These are phyloP conservation scores for Sanghuangporus baumii DNA, from an alignment of 1,284 basidiomycete species.

Conservation along the genomic window DNA sequence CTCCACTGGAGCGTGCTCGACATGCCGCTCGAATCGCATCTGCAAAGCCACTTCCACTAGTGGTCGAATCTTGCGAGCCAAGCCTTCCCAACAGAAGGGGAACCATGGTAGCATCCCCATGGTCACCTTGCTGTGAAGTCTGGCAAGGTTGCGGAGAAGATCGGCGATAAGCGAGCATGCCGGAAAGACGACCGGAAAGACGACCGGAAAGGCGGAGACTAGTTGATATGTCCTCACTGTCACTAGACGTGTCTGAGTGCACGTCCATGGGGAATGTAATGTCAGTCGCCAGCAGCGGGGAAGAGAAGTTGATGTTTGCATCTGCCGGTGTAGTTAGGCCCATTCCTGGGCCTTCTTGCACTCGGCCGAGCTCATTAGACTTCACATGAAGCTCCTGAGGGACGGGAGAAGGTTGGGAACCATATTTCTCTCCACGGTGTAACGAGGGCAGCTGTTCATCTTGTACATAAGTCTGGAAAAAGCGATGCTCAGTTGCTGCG, in stretches of 20 bases:
- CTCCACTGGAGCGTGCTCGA: not conserved
- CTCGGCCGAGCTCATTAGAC: not conserved
- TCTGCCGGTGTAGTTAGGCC: not conserved
- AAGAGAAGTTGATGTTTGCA: not conserved
- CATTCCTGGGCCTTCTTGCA: not conserved
- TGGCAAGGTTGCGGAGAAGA: not conserved
- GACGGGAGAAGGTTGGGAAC: not conserved
- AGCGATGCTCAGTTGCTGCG: not conserved
- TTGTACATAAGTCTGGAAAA: not conserved
- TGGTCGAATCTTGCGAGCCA: not conserved
- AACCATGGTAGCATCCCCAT: not conserved
- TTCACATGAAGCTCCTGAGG: not conserved
- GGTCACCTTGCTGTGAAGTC: not conserved
- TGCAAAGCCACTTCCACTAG: not conserved
- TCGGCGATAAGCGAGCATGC: not conserved
- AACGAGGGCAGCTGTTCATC: not conserved
- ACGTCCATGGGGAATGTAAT: slow-evolving; percentile 1
- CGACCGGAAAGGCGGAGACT: not conserved
- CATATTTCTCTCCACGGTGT: not conserved
- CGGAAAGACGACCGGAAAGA: not conserved
- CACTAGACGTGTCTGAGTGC: not conserved
- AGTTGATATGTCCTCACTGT: not conserved
- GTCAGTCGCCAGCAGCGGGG: not conserved
- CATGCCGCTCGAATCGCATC: not conserved
- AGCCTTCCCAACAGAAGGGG: too few species aligned